Evolutionary conservation across 2,329 filamentous ascomycete species (phyloP).

Genomic region (Paracamarosporium sp.): DNA sequence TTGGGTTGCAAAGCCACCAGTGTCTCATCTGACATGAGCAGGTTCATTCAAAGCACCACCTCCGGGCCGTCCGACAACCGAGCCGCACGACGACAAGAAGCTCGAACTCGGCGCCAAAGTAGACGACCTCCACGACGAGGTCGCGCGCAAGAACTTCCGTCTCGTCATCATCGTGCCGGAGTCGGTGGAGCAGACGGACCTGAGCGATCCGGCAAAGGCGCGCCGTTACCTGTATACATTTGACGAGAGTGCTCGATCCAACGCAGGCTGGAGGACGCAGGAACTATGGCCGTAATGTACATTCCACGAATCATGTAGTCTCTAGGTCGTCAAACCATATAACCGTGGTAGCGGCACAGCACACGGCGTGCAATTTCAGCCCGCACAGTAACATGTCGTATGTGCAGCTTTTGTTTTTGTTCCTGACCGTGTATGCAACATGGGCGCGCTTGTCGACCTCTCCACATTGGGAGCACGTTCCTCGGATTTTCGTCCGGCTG

Average conservation of each 20-base stretch:
- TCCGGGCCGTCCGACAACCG: slow-evolving; percentile 54
- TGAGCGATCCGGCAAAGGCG: slow-evolving; percentile 69
- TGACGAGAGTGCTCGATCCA: slow-evolving; percentile 50
- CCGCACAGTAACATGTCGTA: slow-evolving; percentile 15
- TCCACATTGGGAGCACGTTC: not conserved
- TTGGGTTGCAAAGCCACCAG: not conserved
- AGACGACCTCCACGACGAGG: slow-evolving; percentile 70
- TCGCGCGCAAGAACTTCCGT: slow-evolving; percentile 78
- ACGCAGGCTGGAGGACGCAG: slow-evolving; percentile 63
- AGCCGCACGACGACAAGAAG: slow-evolving; percentile 53
- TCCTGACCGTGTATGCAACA: not conserved
- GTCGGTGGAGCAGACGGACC: slow-evolving; percentile 76
- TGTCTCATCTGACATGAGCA: slow-evolving; percentile 32
- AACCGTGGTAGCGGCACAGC: slow-evolving; percentile 9
- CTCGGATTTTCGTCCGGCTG: no score
- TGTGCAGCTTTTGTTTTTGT: no score
- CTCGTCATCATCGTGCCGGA: slow-evolving; percentile 86
- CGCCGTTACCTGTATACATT: slow-evolving; percentile 73
- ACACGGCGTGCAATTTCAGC: slow-evolving; percentile 8
- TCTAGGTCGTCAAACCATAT: not conserved
- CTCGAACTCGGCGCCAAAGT: slow-evolving; percentile 68
- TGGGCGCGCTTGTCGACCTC: not conserved
- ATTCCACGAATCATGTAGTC: not conserved
- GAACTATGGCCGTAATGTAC: slow-evolving; percentile 50
- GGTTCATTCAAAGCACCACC: slow-evolving; percentile 69